phyloP scores from a whole-genome alignment of 768 basidiomycete genomes.

The Cystofilobasidium macerans region DNA sequence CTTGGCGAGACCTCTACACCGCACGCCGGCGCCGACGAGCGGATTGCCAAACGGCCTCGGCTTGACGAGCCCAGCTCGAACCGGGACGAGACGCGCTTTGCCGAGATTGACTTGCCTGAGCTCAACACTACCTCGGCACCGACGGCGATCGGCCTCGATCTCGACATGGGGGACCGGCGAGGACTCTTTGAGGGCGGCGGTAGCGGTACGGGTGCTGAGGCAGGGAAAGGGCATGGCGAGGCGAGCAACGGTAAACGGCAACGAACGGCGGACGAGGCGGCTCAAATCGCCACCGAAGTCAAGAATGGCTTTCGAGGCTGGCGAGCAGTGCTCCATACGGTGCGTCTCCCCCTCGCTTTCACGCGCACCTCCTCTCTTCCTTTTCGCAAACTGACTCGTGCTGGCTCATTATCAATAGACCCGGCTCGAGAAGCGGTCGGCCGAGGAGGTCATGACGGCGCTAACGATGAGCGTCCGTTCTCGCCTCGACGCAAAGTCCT shows the following conservation, averaged over 20 bases:
- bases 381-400: neutral
- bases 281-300: conserved; percentile 45
- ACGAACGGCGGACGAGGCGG: conserved; percentile 45
- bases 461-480: conserved; percentile 75
- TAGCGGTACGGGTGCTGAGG: conserved; percentile 26
- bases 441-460: conserved; percentile 54
- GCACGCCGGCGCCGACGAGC: conserved; percentile 3
- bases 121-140: conserved; percentile 59
- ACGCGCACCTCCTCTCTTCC: neutral
- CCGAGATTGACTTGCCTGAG: conserved; percentile 74
- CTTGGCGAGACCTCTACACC: neutral
- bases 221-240: conserved; percentile 28
- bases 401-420: neutral
- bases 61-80: neutral
- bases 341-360: conserved; percentile 33
- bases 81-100: neutral
- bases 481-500: conserved; percentile 54
- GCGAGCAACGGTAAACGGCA: conserved; percentile 29
- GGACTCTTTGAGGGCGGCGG: conserved; percentile 61
- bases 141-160: conserved; percentile 65
- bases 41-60: conserved; percentile 2
- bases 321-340: conserved; percentile 51
- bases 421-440: conserved; percentile 57
- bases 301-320: conserved; percentile 48
- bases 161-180: conserved; percentile 59